Percentiles rank a stretch among this genome's conserved stretches.
Conservation (phyloP, 495 filamentous ascomycete genomes). For the Penicillium salamii region DNA sequence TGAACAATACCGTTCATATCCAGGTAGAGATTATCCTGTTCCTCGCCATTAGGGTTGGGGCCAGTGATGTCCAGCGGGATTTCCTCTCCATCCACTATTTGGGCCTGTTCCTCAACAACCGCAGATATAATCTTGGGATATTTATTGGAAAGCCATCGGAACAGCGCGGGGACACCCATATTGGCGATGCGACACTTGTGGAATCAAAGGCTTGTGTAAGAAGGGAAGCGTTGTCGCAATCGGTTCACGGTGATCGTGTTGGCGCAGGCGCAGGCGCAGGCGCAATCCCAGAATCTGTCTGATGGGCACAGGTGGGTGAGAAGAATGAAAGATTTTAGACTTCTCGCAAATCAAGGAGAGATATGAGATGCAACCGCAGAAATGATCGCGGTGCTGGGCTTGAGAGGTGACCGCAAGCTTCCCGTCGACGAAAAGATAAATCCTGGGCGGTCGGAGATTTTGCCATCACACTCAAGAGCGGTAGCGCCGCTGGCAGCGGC, state of each 20-base stretch:
- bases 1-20: slow-evolving; percentile 99
- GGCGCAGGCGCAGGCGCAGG: slow-evolving; percentile 1
- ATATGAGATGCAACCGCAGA: slow-evolving; percentile 13
- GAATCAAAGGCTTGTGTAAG: not conserved
- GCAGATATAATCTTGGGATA: slow-evolving; percentile 94
- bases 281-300: too few species aligned
- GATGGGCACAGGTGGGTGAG: too few species aligned
- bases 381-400: slow-evolving; percentile 16
- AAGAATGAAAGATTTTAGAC: not conserved
- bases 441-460: slow-evolving; percentile 25
- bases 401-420: slow-evolving; percentile 13
- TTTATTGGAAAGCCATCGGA: slow-evolving; percentile 90
- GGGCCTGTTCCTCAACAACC: slow-evolving; percentile 81
- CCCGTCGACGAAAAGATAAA: slow-evolving; percentile 19
- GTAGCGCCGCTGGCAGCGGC: slow-evolving; percentile 16
- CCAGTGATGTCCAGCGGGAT: slow-evolving; percentile 80
- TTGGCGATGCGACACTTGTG: slow-evolving; percentile 30
- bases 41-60: slow-evolving; percentile 95
- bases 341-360: not conserved
- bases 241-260: not conserved
- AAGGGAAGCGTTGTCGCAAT: slow-evolving; percentile 3
- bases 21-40: slow-evolving; percentile 95
- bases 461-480: slow-evolving; percentile 16
- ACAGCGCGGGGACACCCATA: slow-evolving; percentile 94
- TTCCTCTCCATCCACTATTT: slow-evolving; percentile 72